Base-by-base conservation (phyloP, 2,329 filamentous ascomycete species). In the Achaetomium macrosporum region DNA sequence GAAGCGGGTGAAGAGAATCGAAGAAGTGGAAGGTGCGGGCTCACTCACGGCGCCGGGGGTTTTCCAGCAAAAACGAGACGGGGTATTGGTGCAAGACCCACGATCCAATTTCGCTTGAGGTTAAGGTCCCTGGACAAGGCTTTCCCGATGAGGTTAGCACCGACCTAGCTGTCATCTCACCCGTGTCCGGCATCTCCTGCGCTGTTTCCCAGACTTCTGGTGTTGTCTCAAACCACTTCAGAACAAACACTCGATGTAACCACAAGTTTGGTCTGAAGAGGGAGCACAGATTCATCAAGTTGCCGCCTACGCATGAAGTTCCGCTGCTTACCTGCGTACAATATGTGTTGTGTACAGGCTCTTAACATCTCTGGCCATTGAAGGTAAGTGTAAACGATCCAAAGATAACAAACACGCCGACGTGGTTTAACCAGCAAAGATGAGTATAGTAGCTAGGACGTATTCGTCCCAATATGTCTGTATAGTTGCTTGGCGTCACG, bases 51-150 rank as follows among this genome's bases (percentile, higher is more conserved):
- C 11, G 10, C 15, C 33, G 10, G 33, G 58, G 59, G 29, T 46
- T 41, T 31, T 45, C 31, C 46, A 59, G 48, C 51, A 46, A 50
- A 46, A 52, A 51, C 37, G 40, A 48, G 47, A 58, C 52, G 52
- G 54, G 57, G 55, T 55, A 58, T 60, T 59, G 57, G 59, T 53
- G 54, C 45, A 39, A 50, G 54, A 49, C 56, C 55, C 50, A 58
- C 48, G 50, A 44, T 43, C 51, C 58, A 63, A 63, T 63, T 60
- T 63, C 61, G 61, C 61, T 63, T 63, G 57, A 59, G 44, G 55
- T 58, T 57, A 52, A 59, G 56, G 53, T 55, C 25, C 43, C 54
- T 47, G 31, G 47, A 39, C 15, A 11, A 11, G 13, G 42, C 54
- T 47, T 63, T 45, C 60, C 58, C 48, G 42, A 54, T 51, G 29